These are phyloP conservation scores for Mortierella sp. DNA, from an alignment of 371 early-diverging fungal genomes.

Conservation along the genomic window DNA sequence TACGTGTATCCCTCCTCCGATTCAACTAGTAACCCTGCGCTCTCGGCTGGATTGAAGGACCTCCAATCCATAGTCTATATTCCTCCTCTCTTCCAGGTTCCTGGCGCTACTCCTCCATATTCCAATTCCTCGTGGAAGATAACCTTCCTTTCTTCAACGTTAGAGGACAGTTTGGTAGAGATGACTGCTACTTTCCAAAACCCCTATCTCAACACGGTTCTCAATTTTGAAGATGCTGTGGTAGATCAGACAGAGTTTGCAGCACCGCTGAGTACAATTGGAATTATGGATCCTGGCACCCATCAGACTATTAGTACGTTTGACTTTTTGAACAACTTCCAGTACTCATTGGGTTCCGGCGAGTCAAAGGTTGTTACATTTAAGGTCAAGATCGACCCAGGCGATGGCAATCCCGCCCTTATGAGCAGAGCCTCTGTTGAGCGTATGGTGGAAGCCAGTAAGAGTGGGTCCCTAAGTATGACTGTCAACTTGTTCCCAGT, in stretches of 20 bases:
- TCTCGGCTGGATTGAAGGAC: slow-evolving; percentile 11
- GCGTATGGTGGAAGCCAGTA: neutral
- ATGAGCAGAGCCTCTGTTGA: neutral
- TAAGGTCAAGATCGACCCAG: slow-evolving; percentile 3
- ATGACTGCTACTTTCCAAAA: slow-evolving; percentile 3
- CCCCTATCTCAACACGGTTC: neutral
- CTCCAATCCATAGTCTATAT: neutral
- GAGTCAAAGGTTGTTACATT: neutral
- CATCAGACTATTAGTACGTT: neutral
- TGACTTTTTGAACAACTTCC: neutral
- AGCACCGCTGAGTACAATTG: neutral
- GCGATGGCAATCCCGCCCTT: neutral
- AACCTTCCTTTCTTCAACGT: slow-evolving; percentile 6
- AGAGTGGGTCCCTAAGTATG: no score
- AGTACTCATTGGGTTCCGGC: neutral
- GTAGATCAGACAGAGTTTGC: neutral
- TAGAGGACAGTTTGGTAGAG: slow-evolving; percentile 11
- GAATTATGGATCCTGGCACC: neutral
- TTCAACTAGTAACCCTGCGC: slow-evolving; percentile 22
- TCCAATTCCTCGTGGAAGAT: neutral
- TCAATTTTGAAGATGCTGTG: neutral
- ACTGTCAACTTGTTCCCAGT: neutral
- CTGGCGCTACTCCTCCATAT: neutral
- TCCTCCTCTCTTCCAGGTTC: neutral
- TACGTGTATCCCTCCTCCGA: neutral